These are phyloP conservation scores for Podaxis sp. DNA, from an alignment of 768 basidiomycete genomes.

Conservation along the genomic window DNA sequence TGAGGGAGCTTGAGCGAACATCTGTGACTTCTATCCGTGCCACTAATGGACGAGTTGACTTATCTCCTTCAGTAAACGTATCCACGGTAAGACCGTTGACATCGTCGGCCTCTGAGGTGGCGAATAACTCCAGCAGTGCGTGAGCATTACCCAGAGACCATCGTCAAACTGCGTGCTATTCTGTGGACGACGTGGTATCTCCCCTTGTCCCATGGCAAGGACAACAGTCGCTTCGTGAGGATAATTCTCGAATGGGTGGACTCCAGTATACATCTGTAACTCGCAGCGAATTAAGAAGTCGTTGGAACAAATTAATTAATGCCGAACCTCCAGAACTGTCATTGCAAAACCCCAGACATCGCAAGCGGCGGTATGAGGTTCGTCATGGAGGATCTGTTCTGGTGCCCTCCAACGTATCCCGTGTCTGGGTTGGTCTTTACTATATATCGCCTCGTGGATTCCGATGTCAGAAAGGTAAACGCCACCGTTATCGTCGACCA, in stretches of 20 bases:
- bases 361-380: neutral
- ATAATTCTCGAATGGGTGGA: neutral
- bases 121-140: neutral
- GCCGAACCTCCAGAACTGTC: neutral
- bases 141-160: neutral
- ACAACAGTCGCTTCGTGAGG: neutral
- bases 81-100: neutral
- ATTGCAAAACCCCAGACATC: conserved; percentile 6
- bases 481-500: neutral
- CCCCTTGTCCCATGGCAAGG: neutral
- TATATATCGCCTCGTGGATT: neutral
- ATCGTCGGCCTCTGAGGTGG: neutral
- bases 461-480: neutral
- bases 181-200: neutral
- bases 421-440: neutral
- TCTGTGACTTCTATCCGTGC: no score
- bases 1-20: no score
- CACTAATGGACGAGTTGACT: no score
- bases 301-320: no score
- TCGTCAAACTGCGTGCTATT: neutral
- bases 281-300: neutral
- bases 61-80: neutral
- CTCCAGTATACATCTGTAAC: neutral
- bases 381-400: neutral
- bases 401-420: neutral